Base-by-base conservation (phyloP, 495 filamentous ascomycete genomes). In the Neurospora cerealis region DNA sequence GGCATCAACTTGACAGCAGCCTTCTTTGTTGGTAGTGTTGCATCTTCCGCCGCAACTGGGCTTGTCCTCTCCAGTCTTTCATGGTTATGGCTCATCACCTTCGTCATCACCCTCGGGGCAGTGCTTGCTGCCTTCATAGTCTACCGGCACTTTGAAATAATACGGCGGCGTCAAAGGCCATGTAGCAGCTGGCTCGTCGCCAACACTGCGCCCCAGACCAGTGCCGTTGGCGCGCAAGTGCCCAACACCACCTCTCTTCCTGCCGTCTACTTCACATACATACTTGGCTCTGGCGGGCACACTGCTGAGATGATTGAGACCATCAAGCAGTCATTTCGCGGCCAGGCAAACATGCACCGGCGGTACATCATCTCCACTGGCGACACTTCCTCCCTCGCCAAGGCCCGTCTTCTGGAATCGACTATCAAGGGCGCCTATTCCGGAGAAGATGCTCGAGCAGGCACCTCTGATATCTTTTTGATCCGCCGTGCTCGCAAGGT, bases 271-370 rank as follows among this genome's bases (percentile, higher is more conserved):
- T 84, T 96, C 69, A 84, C 97, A 34, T 86, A 96, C 73, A 89
- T 98, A 70, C 91, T 98, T 71, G 96, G 96, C 46, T 95, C 92
- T 37, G 96, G 96, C 73, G 96, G 96, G 5, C 96, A 99, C 84
- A 97, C 95, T 1, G 89, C 93, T 15, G 96, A 99, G 84, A 96
- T 98, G 93, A 84, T 97, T 62, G 88, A 90, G 74, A 90, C 96
- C 82, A 85, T 98, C 34, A 80, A 86, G 34, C 83, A 86, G 37
- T 81, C 83, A 19, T 80, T 87, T 48, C 72, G 81, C 28, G 77
- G 81, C 4, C 80, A 77, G 40, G 70, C 79, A 72, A 90, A 88
- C 78, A 86, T 84, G 5, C 90, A 92, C 78, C 89, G 96, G 24
- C 95, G 92, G 71, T 99, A 97, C 81, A 83, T 97, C 17, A 86